Percentiles rank a stretch among this genome's conserved stretches.
phyloP scores from a whole-genome alignment of 2,329 filamentous ascomycete genomes.

The Ascochyta rabiei region DNA sequence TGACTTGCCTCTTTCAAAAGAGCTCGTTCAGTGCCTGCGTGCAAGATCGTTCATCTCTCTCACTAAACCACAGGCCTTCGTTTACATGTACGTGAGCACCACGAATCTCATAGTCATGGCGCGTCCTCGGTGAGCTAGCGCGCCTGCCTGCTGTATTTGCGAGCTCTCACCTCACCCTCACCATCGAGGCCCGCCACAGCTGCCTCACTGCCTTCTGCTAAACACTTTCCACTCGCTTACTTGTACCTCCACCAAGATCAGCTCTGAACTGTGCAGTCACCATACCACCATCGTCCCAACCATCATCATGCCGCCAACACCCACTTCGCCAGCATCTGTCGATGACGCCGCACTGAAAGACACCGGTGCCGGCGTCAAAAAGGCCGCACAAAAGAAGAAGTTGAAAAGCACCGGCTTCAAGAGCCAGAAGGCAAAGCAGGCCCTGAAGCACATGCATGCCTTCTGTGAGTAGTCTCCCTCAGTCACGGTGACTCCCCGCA shows the following conservation, averaged over 20 bases:
- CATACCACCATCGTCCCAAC: not conserved
- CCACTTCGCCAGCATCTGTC: conserved; percentile 15
- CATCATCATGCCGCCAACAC: conserved; percentile 33
- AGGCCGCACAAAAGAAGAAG: conserved; percentile 26
- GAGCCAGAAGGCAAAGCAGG: conserved; percentile 33
- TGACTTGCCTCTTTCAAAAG: too few relatives aligned
- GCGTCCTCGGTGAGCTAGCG: conserved; percentile 13
- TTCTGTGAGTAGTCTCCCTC: conserved; percentile 37
- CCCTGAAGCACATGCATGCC: conserved; percentile 46
- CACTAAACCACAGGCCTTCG: too few relatives aligned
- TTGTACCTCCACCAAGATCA: not conserved
- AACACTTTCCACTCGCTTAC: not conserved
- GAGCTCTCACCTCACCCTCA: conserved; percentile 16
- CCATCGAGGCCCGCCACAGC: not conserved
- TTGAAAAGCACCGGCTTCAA: conserved; percentile 18
- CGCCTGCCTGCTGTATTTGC: conserved; percentile 7
- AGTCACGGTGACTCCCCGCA: not conserved
- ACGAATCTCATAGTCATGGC: not conserved
- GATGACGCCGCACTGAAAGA: conserved; percentile 10
- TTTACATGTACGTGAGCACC: not conserved
- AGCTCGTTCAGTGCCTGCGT: too few relatives aligned
- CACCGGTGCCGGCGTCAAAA: conserved; percentile 36
- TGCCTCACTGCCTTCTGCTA: not conserved
- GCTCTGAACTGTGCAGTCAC: not conserved
- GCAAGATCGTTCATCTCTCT: too few relatives aligned